Evolutionary conservation across 192 early-diverging fungal genomes (phyloP), one percentile per base, ranked within the genome.

Genomic region (Coemansia sp.): DNA sequence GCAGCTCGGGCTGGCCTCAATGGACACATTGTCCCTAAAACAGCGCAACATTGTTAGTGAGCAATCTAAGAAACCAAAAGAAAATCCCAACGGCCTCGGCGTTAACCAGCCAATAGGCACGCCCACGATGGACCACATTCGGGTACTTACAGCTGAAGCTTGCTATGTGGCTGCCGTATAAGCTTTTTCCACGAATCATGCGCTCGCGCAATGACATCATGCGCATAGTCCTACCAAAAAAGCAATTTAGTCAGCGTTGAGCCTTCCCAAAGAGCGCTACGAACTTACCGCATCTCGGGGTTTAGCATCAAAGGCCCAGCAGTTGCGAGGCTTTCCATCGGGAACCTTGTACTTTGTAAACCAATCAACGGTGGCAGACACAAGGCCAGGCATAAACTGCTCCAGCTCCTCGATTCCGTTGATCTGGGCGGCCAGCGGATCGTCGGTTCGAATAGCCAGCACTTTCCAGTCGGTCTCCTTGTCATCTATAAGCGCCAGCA

Each of bases 381-480:
- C 71, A 20, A 97, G 83, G 47, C 96, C 96, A 32, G 96, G 96
- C 63, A 96, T 82, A 79, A 93, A 89, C 56, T 83, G 87, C 79
- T 97, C 93, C 66, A 99, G 91, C 65, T 96, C 94, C 71, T 92
- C 94, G 76, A 99, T 90, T 64, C 94, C 88, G 82, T 96, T 93
- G 56, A 99, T 82, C 82, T 93, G 93, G 80, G 78, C 59, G 32
- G 97, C 95, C 53, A 96, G 79, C 12, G 97, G 95, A 81, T 99
- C 96, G 69, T 93, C 96, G 55, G 94, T 73, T 67, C 97, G 92
- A 62, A 99, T 96, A 53, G 86, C 91, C 71, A 99, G 86, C 54
- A 99, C 83, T 84, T 99, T 99, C 96, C 96, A 99, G 86, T 99
- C 96, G 55, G 96, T 99, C 78, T 99, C 96, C 80, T 88, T 92